Conservation (phyloP, 768 basidiomycete species). For the Tulasnella sp. region DNA sequence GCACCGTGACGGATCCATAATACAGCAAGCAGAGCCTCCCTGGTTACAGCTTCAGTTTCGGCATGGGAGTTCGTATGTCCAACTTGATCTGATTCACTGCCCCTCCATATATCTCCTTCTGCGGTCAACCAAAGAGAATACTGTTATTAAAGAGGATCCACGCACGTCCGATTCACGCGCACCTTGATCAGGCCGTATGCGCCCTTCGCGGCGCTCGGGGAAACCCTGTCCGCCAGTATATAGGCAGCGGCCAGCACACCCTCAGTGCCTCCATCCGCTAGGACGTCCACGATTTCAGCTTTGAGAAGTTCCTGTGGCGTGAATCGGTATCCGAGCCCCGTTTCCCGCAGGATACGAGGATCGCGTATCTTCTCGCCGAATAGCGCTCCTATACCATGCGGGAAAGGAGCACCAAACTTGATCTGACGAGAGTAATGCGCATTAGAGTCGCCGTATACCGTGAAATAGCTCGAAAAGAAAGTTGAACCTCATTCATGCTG, state of each 20-base stretch:
- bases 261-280: conserved; percentile 23
- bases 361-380: conserved; percentile 25
- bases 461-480: no score
- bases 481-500: conserved; percentile 32
- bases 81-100: no score
- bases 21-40: no score
- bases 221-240: conserved; percentile 12
- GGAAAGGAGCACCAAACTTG: conserved; percentile 31
- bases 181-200: conserved; percentile 20
- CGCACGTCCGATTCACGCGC: no score
- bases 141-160: no score
- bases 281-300: conserved; percentile 28
- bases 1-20: no score
- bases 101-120: no score
- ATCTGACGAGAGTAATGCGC: conserved; percentile 17
- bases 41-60: no score
- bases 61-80: no score
- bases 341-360: conserved; percentile 25
- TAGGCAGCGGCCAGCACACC: conserved; percentile 20
- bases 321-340: conserved; percentile 29
- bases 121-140: no score
- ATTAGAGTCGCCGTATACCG: no score
- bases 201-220: conserved; percentile 13
- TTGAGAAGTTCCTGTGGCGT: conserved; percentile 28
- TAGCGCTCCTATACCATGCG: conserved; percentile 27